Percentiles rank a stretch among this genome's conserved stretches.
Conservation (phyloP, 1,139 yeast species). For the Hyphopichia pseudoburtonii region DNA sequence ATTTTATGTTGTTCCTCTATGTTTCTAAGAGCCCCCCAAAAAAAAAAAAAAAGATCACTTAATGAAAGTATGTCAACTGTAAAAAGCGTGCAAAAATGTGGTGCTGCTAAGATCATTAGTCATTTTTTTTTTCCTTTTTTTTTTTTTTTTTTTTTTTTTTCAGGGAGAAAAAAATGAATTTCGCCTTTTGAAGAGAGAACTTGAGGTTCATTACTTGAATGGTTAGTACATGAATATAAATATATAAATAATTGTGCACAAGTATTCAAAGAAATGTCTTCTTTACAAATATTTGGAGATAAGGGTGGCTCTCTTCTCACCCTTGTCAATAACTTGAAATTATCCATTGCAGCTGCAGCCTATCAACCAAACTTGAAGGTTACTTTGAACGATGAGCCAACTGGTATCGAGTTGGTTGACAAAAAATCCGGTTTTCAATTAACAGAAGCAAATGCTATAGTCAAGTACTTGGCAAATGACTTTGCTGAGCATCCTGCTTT, state of each 20-base stretch:
- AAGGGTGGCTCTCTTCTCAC: slow-evolving; percentile 39
- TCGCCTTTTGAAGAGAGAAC: neutral
- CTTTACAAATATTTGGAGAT: slow-evolving; percentile 39
- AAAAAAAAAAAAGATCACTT: too few species aligned
- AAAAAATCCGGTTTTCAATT: slow-evolving; percentile 48
- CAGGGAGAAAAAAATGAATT: neutral
- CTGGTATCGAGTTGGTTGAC: slow-evolving; percentile 34
- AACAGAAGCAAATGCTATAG: slow-evolving; percentile 80
- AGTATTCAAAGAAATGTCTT: neutral
- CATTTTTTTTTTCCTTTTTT: neutral
- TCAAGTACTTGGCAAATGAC: slow-evolving; percentile 60
- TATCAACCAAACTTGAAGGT: slow-evolving; percentile 31
- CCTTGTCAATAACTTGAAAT: slow-evolving; percentile 58
- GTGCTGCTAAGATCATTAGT: neutral
- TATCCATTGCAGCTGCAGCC: slow-evolving; percentile 52
- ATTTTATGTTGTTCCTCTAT: too few species aligned
- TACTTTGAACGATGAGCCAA: slow-evolving; percentile 32
- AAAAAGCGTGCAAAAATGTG: neutral
- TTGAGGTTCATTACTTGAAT: neutral
- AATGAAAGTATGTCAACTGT: too few species aligned
- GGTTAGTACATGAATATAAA: neutral
- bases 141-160: too few species aligned
- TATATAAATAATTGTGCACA: too few species aligned
- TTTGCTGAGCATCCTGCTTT: slow-evolving; percentile 29
- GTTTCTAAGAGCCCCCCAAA: too few species aligned